These are phyloP conservation scores for Nicotiana benthamiana DNA, from an alignment of 257 asterid species.

Conservation along the genomic window DNA sequence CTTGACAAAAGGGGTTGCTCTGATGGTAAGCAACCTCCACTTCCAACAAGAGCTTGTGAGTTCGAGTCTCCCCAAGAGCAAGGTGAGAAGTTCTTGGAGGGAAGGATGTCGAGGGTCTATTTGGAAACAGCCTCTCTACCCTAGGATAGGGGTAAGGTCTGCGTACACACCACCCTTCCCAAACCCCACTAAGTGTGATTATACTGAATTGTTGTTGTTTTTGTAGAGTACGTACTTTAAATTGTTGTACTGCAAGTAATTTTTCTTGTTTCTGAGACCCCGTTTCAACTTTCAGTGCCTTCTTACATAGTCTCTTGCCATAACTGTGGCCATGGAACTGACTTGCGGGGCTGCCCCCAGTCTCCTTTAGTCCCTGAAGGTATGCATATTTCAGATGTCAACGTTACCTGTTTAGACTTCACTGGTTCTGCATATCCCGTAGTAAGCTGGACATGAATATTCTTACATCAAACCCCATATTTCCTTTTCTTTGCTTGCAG, in stretches of 20 bases:
- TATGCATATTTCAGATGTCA: slow-evolving; percentile 11
- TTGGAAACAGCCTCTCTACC: too few species aligned
- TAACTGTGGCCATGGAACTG: slow-evolving; percentile 96
- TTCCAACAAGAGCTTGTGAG: too few species aligned
- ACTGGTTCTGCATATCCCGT: background rate
- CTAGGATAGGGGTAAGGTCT: too few species aligned
- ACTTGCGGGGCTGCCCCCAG: slow-evolving; percentile 96
- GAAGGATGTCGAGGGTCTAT: too few species aligned
- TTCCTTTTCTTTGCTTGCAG: background rate
- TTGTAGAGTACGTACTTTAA: too few species aligned
- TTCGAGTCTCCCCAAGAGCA: too few species aligned
- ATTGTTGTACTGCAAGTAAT: background rate
- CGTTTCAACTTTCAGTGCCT: slow-evolving; percentile 60
- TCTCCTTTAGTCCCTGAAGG: slow-evolving; percentile 79
- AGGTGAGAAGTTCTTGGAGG: too few species aligned
- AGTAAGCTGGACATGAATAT: background rate
- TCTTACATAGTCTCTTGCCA: slow-evolving; percentile 68
- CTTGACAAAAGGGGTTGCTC: too few species aligned
- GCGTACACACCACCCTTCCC: too few species aligned
- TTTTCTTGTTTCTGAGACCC: slow-evolving; percentile 8
- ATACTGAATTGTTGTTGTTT: too few species aligned
- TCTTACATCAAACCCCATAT: background rate
- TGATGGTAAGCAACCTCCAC: too few species aligned
- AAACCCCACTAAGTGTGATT: too few species aligned
- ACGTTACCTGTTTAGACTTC: background rate